phyloP scores from a whole-genome alignment of 2,329 filamentous ascomycete species.

The Trichoderma atrobrunneum region DNA sequence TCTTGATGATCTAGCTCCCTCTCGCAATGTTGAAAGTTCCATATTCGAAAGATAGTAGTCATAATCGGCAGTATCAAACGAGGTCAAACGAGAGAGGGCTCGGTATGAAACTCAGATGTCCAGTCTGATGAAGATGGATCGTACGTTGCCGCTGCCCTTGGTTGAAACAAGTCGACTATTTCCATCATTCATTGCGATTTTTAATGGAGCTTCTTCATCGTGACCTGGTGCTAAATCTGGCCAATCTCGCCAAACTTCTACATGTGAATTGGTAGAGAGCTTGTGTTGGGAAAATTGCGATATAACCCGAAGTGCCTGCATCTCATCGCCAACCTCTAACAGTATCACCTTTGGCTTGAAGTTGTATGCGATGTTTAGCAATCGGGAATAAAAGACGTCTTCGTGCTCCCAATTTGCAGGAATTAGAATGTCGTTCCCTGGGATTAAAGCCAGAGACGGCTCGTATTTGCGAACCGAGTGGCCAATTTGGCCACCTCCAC shows the following conservation, averaged over 20 bases:
- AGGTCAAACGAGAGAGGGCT: background rate
- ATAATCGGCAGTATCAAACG: background rate
- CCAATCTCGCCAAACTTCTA: conserved; percentile 73
- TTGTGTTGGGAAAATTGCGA: conserved; percentile 40
- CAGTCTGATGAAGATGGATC: conserved; percentile 38
- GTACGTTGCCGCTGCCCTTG: conserved; percentile 47
- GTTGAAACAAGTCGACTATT: conserved; percentile 33
- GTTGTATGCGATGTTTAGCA: conserved; percentile 54
- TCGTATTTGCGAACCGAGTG: conserved; percentile 83
- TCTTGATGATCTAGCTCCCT: background rate
- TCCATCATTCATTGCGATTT: conserved; percentile 19
- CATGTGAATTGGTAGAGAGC: conserved; percentile 31
- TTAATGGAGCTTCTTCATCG: conserved; percentile 29
- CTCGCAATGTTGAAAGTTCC: background rate
- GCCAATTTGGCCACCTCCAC: conserved; percentile 43
- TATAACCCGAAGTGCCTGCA: conserved; percentile 65
- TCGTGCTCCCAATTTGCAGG: conserved; percentile 37
- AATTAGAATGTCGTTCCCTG: conserved; percentile 31
- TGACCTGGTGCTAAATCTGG: conserved; percentile 43
- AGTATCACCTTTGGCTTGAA: conserved; percentile 56
- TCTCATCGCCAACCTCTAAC: conserved; percentile 69
- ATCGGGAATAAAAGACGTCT: conserved; percentile 64
- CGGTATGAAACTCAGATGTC: background rate
- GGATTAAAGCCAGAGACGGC: conserved; percentile 75
- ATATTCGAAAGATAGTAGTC: rapidly evolving